These are phyloP conservation scores for Hirschioporus abietinus DNA, from an alignment of 768 basidiomycete genomes.

Conservation along the genomic window DNA sequence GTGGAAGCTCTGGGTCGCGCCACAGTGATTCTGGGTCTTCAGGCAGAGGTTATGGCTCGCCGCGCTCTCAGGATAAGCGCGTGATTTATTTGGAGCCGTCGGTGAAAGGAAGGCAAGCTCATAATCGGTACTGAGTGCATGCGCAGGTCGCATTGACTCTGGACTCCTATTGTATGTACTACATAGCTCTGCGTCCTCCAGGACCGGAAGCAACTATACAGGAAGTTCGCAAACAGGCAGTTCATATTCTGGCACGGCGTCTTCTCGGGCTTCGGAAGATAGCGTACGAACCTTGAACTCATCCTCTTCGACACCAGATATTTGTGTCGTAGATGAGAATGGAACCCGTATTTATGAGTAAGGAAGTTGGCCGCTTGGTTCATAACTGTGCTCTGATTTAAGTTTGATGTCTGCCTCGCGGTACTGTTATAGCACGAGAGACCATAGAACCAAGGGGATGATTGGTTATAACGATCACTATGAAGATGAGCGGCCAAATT, in stretches of 20 bases:
- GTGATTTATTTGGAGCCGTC: background rate
- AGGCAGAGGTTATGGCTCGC: background rate
- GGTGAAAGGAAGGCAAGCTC: background rate
- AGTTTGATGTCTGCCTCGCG: background rate
- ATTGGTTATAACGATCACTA: background rate
- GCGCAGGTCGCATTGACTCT: slow-evolving; percentile 1
- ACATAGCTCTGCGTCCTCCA: background rate
- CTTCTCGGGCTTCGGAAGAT: background rate
- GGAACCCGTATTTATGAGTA: background rate
- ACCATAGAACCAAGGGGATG: background rate
- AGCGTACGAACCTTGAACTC: background rate
- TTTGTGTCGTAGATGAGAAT: background rate
- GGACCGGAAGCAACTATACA: background rate
- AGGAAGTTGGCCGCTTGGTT: background rate
- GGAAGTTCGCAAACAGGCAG: background rate
- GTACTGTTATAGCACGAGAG: background rate
- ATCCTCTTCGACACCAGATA: background rate
- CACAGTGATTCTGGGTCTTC: background rate
- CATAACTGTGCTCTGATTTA: background rate
- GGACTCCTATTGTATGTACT: background rate
- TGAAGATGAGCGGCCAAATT: background rate
- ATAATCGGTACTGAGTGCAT: background rate
- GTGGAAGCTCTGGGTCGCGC: background rate
- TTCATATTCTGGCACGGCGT: background rate
- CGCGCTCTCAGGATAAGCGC: background rate